A percentile compares a stretch with the other conserved stretches of the same genome.
Evolutionary conservation across 805 yeast genomes (phyloP).

Genomic region (Saturnispora hagleri): DNA sequence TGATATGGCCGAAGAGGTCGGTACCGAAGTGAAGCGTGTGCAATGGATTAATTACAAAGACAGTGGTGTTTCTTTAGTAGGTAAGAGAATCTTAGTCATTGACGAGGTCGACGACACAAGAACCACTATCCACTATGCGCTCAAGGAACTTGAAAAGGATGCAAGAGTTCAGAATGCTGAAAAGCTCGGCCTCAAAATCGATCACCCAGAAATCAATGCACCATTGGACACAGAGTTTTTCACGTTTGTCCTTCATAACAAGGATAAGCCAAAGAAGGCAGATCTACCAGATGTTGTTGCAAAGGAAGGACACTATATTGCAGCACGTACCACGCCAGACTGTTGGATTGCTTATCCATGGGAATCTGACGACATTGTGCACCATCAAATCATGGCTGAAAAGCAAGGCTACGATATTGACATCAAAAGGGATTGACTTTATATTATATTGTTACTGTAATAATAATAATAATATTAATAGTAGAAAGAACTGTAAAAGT

Average conservation of each 20-base stretch:
- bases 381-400: constrained; percentile 61
- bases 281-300: constrained; percentile 56
- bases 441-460: not conserved
- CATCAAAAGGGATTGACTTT: not conserved
- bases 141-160: constrained; percentile 65
- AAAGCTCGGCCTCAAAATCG: not conserved
- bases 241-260: constrained; percentile 71
- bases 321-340: constrained; percentile 69
- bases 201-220: constrained; percentile 37
- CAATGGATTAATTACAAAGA: constrained; percentile 78
- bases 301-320: constrained; percentile 51
- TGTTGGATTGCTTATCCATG: constrained; percentile 84
- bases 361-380: constrained; percentile 71
- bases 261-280: constrained; percentile 62
- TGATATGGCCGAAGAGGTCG: constrained; percentile 46
- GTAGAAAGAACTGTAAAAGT: too few species aligned
- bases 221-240: constrained; percentile 57
- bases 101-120: constrained; percentile 86
- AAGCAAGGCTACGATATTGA: constrained; percentile 60
- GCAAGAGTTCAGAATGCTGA: constrained; percentile 45
- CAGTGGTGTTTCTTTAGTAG: constrained; percentile 51
- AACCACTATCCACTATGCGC: constrained; percentile 74
- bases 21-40: constrained; percentile 62
- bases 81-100: constrained; percentile 63
- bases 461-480: not conserved